Evolutionary conservation across 2,329 filamentous ascomycete genomes (phyloP), one percentile per base, ranked within the genome.

Genomic region (Xylariaceae sp.): DNA sequence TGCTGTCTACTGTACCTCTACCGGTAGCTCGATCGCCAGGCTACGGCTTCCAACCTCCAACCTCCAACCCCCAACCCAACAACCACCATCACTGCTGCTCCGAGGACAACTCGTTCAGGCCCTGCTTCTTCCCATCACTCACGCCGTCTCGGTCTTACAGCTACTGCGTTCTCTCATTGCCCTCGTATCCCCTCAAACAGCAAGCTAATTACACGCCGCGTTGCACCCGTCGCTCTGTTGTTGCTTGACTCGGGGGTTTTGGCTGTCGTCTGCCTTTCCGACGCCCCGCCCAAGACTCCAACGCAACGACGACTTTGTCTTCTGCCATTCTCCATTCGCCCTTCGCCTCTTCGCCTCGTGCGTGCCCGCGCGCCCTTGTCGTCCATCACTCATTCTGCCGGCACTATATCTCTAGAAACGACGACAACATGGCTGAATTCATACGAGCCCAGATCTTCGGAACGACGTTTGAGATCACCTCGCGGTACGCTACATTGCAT

Each of bases 401-500:
- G 16, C 47, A 34, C 19, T 49, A 26, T 32, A 16, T 16, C 22
- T 61, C 44, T 44, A 51, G 53, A 57, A 49, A 47, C 48, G 50
- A 44, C 51, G 52, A 71, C 83, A 86, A 70, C 72, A 97, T 99
- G 94, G 94, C 94, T 73, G 94, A 99, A 81, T 99, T 99, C 76
- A 90, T 99, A 71, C 89, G 94, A 76, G 92, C 92, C 71, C 92
- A 97, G 82, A 97, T 99, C 74, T 99, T 99, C 71, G 94, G 94
- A 72, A 99, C 94, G 59, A 97, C 94, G 66, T 99, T 99, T 72
- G 94, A 99, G 84, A 97, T 97, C 76, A 99, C 94, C 66, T 96
- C 92, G 76, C 88, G 94, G 91, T 96, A 84, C 55, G 65, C 32
- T 30, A 18, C 19, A 18, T 9, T 34, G 21, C 21, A 34, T 26